Evolutionary conservation across 2,329 filamentous ascomycete genomes (phyloP).

Genomic region (Colletotrichum sp.): DNA sequence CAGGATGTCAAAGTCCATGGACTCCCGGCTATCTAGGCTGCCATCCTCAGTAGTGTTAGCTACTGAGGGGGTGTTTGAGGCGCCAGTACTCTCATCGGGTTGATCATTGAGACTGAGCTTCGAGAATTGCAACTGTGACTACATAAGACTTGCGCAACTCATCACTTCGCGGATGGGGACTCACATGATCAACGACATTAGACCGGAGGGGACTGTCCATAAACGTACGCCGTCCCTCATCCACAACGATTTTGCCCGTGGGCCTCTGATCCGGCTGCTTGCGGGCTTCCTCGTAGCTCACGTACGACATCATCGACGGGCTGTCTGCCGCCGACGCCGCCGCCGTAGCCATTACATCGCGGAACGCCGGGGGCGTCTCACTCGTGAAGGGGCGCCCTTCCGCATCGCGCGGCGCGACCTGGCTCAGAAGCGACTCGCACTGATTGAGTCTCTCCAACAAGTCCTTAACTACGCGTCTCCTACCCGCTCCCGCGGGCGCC

Average conservation of each 20-base stretch:
- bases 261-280: neutral
- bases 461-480: constrained; percentile 1
- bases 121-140: neutral
- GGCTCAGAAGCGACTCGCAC: constrained; percentile 7
- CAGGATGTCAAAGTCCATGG: constrained; percentile 8
- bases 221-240: constrained; percentile 59
- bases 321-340: neutral
- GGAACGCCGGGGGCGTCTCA: neutral
- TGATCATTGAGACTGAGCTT: neutral
- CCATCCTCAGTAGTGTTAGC: neutral
- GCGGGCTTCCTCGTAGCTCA: constrained; percentile 13
- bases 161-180: constrained; percentile 17
- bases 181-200: constrained; percentile 61
- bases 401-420: constrained; percentile 3
- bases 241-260: constrained; percentile 55
- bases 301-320: neutral
- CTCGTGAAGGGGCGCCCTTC: neutral
- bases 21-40: neutral
- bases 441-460: constrained; percentile 5
- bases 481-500: neutral
- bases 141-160: neutral
- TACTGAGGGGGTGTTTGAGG: neutral
- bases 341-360: neutral
- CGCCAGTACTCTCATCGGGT: neutral
- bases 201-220: constrained; percentile 61